phyloP scores from a whole-genome alignment of 83 land plant species.

The Isoetes engelmannii region DNA sequence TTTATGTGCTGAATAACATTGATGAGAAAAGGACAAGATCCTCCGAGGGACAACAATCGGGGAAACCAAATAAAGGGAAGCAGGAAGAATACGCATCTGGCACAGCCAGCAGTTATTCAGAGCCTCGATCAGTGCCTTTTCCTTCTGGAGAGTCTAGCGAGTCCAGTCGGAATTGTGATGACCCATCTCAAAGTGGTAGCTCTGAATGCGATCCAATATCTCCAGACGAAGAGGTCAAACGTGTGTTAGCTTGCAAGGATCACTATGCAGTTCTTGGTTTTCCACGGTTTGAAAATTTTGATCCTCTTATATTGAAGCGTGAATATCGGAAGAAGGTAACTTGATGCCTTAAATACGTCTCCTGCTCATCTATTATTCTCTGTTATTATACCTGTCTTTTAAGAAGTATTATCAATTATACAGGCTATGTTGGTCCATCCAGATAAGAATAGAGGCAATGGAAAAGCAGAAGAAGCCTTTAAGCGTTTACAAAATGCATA shows the following conservation, averaged over 20 bases:
- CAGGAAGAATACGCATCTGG: no score
- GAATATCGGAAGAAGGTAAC: slow-evolving; percentile 91
- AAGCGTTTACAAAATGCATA: slow-evolving; percentile 97
- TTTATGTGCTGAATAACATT: slow-evolving; percentile 44
- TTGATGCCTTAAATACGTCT: not conserved
- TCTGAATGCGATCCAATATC: slow-evolving; percentile 57
- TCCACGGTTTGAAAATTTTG: slow-evolving; percentile 54
- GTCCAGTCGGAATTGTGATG: slow-evolving; percentile 17
- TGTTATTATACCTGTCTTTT: slow-evolving; percentile 2
- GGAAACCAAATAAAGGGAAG: no score
- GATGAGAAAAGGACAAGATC: slow-evolving; percentile 18
- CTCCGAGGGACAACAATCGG: no score
- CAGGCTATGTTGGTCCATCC: slow-evolving; percentile 99
- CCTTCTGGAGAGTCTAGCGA: not conserved
- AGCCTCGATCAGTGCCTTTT: no score
- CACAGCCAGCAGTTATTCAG: no score
- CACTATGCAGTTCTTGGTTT: slow-evolving; percentile 92
- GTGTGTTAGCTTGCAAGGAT: slow-evolving; percentile 69
- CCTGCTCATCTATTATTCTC: not conserved
- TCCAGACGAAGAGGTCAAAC: slow-evolving; percentile 68
- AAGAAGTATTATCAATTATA: not conserved
- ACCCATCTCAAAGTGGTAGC: slow-evolving; percentile 44
- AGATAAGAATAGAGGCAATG: slow-evolving; percentile 93
- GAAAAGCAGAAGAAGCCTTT: slow-evolving; percentile 93
- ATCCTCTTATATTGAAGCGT: slow-evolving; percentile 57